Conservation (phyloP, 306 rosid genomes). For the Gleditsia sinensis region DNA sequence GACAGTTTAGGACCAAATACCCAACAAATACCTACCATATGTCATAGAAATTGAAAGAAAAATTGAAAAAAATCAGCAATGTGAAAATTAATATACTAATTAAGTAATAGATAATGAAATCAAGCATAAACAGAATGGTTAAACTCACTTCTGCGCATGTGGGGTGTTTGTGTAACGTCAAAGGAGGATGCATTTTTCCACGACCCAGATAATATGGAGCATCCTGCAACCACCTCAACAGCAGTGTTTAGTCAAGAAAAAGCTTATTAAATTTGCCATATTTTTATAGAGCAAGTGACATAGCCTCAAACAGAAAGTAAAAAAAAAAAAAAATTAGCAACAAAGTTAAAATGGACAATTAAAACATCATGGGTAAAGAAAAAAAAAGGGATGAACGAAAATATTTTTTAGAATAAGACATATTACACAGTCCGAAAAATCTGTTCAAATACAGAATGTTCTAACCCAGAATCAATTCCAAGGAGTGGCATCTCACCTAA, state of each 20-base stretch:
- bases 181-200: slow-evolving; percentile 85
- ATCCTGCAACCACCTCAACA: slow-evolving; percentile 31
- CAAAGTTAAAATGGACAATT: not conserved
- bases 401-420: not conserved
- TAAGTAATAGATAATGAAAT: not conserved
- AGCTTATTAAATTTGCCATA: not conserved
- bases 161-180: slow-evolving; percentile 92
- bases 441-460: not conserved
- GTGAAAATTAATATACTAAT: not conserved
- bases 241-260: not conserved
- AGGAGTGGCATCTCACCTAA: not conserved
- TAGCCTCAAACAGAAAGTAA: not conserved
- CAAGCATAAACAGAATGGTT: not conserved
- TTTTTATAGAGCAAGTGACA: not conserved
- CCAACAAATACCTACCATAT: not conserved
- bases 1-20: slow-evolving; percentile 18
- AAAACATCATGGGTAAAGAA: not conserved
- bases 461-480: not conserved
- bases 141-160: slow-evolving; percentile 86
- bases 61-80: slow-evolving; percentile 4
- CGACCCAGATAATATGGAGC: slow-evolving; percentile 35
- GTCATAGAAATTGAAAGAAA: slow-evolving; percentile 16
- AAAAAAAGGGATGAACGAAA: too few relatives aligned
- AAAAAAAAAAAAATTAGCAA: not conserved
- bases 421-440: not conserved